Percentiles rank a stretch among this genome's conserved stretches.
phyloP scores from a whole-genome alignment of 2,329 filamentous ascomycete species.

The Fusarium verticillioides region DNA sequence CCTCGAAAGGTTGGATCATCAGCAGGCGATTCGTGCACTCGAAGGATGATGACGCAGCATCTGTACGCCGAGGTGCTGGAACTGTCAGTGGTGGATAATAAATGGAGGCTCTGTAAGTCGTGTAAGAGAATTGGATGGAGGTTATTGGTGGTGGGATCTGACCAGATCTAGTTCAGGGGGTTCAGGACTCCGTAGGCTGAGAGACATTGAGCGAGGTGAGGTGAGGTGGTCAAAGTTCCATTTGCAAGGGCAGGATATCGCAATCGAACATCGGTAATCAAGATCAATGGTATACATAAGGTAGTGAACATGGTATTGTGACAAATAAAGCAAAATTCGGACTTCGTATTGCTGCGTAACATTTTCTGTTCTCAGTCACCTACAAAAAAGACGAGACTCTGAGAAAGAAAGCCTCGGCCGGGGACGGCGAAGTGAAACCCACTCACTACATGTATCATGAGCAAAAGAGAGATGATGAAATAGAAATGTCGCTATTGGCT shows the following conservation, averaged over 20 bases:
- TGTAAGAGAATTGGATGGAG: slow-evolving; percentile 26
- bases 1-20: slow-evolving; percentile 13
- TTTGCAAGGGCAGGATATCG: slow-evolving; percentile 28
- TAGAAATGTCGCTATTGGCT: slow-evolving; percentile 25
- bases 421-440: slow-evolving; percentile 22
- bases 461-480: slow-evolving; percentile 12
- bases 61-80: background rate
- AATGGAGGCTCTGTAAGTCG: background rate
- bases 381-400: slow-evolving; percentile 12
- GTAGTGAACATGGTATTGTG: background rate
- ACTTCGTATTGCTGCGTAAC: background rate
- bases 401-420: slow-evolving; percentile 13
- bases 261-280: slow-evolving; percentile 20
- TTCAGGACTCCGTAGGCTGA: background rate
- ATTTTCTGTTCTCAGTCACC: background rate
- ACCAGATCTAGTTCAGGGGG: slow-evolving; percentile 20
- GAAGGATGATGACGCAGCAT: slow-evolving; percentile 25
- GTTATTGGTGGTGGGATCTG: background rate
- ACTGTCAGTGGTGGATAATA: slow-evolving; percentile 11
- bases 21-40: slow-evolving; percentile 5
- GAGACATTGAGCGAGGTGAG: background rate
- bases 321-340: background rate
- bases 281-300: slow-evolving; percentile 2
- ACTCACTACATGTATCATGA: slow-evolving; percentile 6
- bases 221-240: slow-evolving; percentile 26